These are phyloP conservation scores for Suhomyces canberraensis DNA, from an alignment of 805 yeast genomes.

Conservation along the genomic window DNA sequence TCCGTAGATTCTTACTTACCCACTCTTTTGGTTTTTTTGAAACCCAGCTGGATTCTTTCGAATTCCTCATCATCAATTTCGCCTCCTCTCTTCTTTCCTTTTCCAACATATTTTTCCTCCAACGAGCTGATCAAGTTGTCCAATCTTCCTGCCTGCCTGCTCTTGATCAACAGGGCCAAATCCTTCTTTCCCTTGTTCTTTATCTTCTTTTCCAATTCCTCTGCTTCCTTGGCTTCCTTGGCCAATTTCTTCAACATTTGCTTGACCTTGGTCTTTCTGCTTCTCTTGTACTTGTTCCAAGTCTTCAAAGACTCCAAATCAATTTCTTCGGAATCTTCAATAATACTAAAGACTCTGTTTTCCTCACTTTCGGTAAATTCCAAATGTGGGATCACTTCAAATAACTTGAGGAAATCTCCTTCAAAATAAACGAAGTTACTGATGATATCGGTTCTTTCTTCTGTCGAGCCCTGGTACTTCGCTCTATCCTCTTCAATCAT, in stretches of 20 bases:
- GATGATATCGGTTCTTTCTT: conserved; percentile 61
- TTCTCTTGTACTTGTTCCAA: conserved; percentile 51
- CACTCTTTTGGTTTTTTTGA: conserved; percentile 28
- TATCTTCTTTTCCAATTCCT: conserved; percentile 39
- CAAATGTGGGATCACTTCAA: conserved; percentile 76
- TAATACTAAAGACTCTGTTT: conserved; percentile 51
- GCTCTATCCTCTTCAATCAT: conserved; percentile 65
- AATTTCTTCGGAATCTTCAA: conserved; percentile 33
- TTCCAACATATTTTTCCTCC: conserved; percentile 48
- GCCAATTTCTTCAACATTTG: conserved; percentile 50
- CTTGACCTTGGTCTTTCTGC: conserved; percentile 45
- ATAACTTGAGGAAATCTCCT: conserved; percentile 68
- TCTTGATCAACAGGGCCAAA: conserved; percentile 47
- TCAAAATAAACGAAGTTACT: conserved; percentile 52
- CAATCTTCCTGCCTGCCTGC: conserved; percentile 41
- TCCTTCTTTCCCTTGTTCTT: conserved; percentile 39
- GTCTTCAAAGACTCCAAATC: conserved; percentile 31
- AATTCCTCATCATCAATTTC: conserved; percentile 53
- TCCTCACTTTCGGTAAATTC: conserved; percentile 62
- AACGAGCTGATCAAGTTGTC: conserved; percentile 46
- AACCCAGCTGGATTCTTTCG: conserved; percentile 39
- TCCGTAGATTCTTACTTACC: no score
- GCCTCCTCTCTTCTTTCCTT: conserved; percentile 32
- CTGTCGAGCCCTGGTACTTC: conserved; percentile 59
- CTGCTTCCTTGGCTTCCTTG: conserved; percentile 66